These are phyloP conservation scores for Leccinum truebloodii DNA, from an alignment of 768 basidiomycete genomes.

Conservation along the genomic window DNA sequence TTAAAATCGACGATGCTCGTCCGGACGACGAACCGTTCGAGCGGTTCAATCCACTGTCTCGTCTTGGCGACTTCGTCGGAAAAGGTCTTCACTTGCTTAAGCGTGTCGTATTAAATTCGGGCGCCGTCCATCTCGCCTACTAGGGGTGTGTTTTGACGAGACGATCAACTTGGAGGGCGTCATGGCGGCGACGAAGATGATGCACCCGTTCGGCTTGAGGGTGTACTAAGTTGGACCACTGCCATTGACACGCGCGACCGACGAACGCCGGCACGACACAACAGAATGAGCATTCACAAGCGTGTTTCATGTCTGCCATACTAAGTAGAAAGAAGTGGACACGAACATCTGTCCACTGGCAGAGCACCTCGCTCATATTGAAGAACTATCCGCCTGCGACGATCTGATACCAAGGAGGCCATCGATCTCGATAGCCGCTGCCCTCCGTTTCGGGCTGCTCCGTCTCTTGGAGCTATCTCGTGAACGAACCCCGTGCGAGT, in stretches of 20 bases:
- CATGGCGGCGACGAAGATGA: constrained; percentile 91
- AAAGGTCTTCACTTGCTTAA: constrained; percentile 72
- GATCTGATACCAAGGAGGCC: constrained; percentile 49
- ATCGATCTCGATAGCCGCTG: constrained; percentile 30
- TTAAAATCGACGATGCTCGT: constrained; percentile 57
- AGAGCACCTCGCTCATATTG: constrained; percentile 92
- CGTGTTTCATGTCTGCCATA: background rate
- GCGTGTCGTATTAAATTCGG: constrained; percentile 45
- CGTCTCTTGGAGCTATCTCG: constrained; percentile 43
- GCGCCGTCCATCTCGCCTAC: constrained; percentile 55
- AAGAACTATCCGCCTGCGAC: constrained; percentile 96
- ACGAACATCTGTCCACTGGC: constrained; percentile 73
- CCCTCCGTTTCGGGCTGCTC: constrained; percentile 18
- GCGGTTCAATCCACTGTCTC: constrained; percentile 70
- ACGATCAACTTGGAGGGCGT: constrained; percentile 73
- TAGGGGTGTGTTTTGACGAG: constrained; percentile 83
- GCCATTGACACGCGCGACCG: background rate
- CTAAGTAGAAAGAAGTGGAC: background rate
- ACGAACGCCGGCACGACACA: background rate
- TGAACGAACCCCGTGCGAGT: constrained; percentile 90
- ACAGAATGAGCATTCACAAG: background rate
- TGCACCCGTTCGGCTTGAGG: constrained; percentile 94
- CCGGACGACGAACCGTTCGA: constrained; percentile 95
- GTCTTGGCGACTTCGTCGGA: constrained; percentile 62
- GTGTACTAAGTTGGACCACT: constrained; percentile 80